phyloP scores from a whole-genome alignment of 495 filamentous ascomycete genomes.

The Cercophora newfieldiana region DNA sequence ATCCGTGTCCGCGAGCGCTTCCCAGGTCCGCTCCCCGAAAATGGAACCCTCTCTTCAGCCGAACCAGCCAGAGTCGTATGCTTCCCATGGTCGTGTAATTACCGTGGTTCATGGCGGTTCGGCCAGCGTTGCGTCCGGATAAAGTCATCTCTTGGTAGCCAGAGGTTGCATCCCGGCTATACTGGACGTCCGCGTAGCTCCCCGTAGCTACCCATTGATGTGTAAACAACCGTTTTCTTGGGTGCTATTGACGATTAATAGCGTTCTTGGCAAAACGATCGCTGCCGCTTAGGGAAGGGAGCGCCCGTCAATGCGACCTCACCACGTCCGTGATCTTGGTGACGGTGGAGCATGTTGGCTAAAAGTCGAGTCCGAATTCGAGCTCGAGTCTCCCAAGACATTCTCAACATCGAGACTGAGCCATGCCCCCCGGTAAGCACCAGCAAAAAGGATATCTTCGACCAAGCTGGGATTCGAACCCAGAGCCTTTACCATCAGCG shows the following conservation, averaged over 20 bases:
- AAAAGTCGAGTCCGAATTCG: too few relatives aligned
- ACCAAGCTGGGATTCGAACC: slow-evolving; percentile 14
- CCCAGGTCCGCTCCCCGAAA: slow-evolving; percentile 13
- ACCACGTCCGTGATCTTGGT: not conserved
- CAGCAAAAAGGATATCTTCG: not conserved
- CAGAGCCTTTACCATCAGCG: slow-evolving; percentile 9
- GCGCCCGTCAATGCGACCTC: not conserved
- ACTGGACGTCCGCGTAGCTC: slow-evolving; percentile 12
- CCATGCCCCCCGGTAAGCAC: too few relatives aligned
- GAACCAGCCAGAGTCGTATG: slow-evolving; percentile 11
- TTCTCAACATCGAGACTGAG: too few relatives aligned
- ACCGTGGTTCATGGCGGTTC: not conserved
- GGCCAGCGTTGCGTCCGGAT: not conserved
- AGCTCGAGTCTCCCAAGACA: not conserved
- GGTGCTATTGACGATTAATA: not conserved
- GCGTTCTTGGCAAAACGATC: not conserved
- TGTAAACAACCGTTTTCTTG: slow-evolving; percentile 2
- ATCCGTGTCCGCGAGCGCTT: not conserved
- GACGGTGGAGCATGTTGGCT: too few relatives aligned
- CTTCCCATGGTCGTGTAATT: not conserved
- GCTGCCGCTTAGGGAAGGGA: not conserved
- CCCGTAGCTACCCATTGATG: slow-evolving; percentile 1
- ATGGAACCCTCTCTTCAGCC: slow-evolving; percentile 16
- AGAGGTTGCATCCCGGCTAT: slow-evolving; percentile 9
- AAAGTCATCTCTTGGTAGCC: not conserved